These are phyloP conservation scores for Grosmannia serpens DNA, from an alignment of 2,329 filamentous ascomycete genomes.

Conservation along the genomic window DNA sequence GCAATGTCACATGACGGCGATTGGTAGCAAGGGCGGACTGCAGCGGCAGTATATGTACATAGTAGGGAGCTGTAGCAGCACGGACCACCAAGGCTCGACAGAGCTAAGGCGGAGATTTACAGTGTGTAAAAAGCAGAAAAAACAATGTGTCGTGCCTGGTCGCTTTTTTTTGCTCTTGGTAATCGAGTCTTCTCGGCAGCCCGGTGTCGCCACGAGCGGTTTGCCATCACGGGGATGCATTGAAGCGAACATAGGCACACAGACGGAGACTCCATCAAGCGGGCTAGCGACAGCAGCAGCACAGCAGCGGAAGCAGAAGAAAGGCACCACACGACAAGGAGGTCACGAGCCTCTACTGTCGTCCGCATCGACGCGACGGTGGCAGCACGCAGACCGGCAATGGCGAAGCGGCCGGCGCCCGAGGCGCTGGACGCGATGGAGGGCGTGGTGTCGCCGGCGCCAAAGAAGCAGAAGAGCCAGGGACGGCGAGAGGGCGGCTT, in stretches of 20 bases:
- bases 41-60: not conserved
- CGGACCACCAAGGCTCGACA: not conserved
- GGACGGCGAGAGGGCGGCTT: conserved; percentile 1
- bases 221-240: no score
- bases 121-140: not conserved
- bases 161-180: no score
- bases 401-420: conserved; percentile 44
- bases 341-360: not conserved
- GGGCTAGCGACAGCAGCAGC: no score
- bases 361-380: not conserved
- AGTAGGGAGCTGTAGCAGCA: not conserved
- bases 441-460: conserved; percentile 43
- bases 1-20: no score
- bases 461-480: conserved; percentile 32
- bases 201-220: no score
- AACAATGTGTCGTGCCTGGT: not conserved
- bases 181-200: no score
- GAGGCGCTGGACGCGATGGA: conserved; percentile 47
- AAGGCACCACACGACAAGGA: not conserved
- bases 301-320: no score
- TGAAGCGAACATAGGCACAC: no score
- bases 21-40: not conserved
- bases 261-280: no score
- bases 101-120: not conserved
- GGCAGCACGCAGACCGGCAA: not conserved